phyloP scores from a whole-genome alignment of 2,329 filamentous ascomycete genomes.

The Fusarium irregulare region DNA sequence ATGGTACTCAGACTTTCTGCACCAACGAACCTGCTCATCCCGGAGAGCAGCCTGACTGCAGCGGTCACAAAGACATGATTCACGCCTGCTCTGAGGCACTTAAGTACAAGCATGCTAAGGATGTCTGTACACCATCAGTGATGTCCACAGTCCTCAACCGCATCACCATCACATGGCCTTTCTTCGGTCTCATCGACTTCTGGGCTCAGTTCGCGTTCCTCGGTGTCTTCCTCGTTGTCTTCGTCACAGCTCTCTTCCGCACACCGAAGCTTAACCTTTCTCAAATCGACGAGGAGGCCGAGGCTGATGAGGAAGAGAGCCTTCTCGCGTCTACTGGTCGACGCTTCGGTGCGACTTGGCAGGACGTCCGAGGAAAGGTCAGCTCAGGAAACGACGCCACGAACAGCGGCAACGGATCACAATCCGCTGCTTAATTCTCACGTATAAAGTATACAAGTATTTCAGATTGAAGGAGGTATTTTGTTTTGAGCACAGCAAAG shows the following conservation, averaged over 20 bases:
- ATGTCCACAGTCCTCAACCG: slow-evolving; percentile 94
- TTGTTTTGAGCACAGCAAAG: slow-evolving; percentile 11
- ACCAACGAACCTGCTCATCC: slow-evolving; percentile 72
- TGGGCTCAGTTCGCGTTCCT: slow-evolving; percentile 97
- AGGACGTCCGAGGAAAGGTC: slow-evolving; percentile 77
- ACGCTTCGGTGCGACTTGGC: slow-evolving; percentile 87
- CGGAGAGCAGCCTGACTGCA: slow-evolving; percentile 80
- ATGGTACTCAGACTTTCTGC: slow-evolving; percentile 94
- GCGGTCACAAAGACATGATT: slow-evolving; percentile 75
- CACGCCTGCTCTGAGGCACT: slow-evolving; percentile 84
- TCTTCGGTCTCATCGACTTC: slow-evolving; percentile 92
- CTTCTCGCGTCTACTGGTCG: slow-evolving; percentile 85
- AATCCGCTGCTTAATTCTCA: slow-evolving; percentile 30
- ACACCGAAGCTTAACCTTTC: slow-evolving; percentile 81
- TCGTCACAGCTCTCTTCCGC: slow-evolving; percentile 81
- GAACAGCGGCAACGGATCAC: slow-evolving; percentile 36
- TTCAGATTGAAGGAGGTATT: slow-evolving; percentile 13
- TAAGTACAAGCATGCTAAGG: slow-evolving; percentile 74
- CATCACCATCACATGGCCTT: slow-evolving; percentile 91
- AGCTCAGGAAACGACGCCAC: slow-evolving; percentile 24
- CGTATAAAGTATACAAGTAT: neutral
- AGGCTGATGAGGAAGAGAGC: slow-evolving; percentile 93
- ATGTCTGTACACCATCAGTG: slow-evolving; percentile 90
- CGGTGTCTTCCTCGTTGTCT: slow-evolving; percentile 82
- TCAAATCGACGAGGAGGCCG: slow-evolving; percentile 87